These are phyloP conservation scores for Ophiognomonia clavigignenti-juglandacearum DNA, from an alignment of 2,329 filamentous ascomycete species.

Conservation along the genomic window DNA sequence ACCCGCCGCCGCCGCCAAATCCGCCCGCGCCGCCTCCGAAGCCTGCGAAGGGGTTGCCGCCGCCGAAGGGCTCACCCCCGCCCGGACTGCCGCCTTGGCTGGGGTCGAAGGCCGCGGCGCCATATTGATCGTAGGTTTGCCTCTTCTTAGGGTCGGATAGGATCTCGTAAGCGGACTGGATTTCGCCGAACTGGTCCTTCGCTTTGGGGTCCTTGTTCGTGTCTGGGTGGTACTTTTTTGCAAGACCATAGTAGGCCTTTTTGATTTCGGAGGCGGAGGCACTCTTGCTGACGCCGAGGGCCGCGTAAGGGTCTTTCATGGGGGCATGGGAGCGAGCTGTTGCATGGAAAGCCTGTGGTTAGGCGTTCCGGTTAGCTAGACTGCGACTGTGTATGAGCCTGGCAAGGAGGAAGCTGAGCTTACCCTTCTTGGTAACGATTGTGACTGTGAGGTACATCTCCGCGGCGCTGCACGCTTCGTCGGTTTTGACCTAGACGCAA, in stretches of 20 bases:
- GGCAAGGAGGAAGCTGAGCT: background rate
- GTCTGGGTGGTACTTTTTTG: slow-evolving; percentile 96
- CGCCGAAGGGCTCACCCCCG: slow-evolving; percentile 57
- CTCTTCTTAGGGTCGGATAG: slow-evolving; percentile 91
- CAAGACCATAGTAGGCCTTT: slow-evolving; percentile 95
- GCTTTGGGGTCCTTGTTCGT: slow-evolving; percentile 94
- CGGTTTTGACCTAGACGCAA: slow-evolving; percentile 17
- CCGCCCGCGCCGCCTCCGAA: slow-evolving; percentile 55
- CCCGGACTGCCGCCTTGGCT: slow-evolving; percentile 59
- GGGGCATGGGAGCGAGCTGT: slow-evolving; percentile 46
- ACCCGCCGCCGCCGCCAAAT: slow-evolving; percentile 58
- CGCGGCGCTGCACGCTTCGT: slow-evolving; percentile 8
- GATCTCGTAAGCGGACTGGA: slow-evolving; percentile 90
- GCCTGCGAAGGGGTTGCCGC: slow-evolving; percentile 60
- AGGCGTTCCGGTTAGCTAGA: background rate
- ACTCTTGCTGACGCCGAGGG: slow-evolving; percentile 76
- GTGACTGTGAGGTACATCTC: slow-evolving; percentile 8
- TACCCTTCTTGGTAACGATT: slow-evolving; percentile 8
- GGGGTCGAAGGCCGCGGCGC: slow-evolving; percentile 81
- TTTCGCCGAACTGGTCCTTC: slow-evolving; percentile 91
- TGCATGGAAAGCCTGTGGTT: slow-evolving; percentile 52
- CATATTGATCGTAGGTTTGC: slow-evolving; percentile 87
- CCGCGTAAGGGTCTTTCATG: slow-evolving; percentile 75
- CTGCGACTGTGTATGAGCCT: background rate
- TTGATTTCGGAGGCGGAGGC: slow-evolving; percentile 90